These are phyloP conservation scores for Marasmius sp. DNA, from an alignment of 1,284 basidiomycete genomes.

Conservation along the genomic window DNA sequence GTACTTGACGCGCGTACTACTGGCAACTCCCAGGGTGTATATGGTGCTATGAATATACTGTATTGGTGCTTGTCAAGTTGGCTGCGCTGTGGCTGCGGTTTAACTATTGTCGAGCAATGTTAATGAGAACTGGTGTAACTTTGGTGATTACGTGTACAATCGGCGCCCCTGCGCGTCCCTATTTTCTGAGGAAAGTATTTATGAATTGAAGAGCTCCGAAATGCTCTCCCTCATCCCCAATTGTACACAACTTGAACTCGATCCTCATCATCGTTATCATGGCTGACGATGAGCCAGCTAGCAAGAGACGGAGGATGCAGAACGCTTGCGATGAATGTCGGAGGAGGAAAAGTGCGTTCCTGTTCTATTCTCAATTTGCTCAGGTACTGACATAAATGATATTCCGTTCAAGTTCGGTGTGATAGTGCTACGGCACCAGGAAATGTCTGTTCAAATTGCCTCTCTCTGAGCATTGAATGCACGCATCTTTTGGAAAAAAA, in stretches of 20 bases:
- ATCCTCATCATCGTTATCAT: not conserved
- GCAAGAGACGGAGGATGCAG: conserved; percentile 8
- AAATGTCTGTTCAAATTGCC: conserved; percentile 8
- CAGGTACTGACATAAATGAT: not conserved
- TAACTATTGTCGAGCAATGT: not conserved
- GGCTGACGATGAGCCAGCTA: conserved; percentile 3
- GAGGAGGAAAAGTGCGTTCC: conserved; percentile 1
- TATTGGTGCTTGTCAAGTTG: too few relatives aligned
- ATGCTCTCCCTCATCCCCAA: not conserved
- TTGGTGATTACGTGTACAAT: not conserved
- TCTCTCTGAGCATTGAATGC: conserved; percentile 5
- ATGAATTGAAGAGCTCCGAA: not conserved
- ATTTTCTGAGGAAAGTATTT: too few relatives aligned
- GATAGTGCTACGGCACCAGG: not conserved
- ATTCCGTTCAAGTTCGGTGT: not conserved
- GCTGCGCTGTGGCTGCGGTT: too few relatives aligned
- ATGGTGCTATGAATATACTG: not conserved
- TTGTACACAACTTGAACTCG: not conserved
- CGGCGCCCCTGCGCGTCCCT: too few relatives aligned
- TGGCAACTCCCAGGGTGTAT: not conserved
- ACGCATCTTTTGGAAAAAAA: conserved; percentile 6
- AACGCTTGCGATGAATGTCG: conserved; percentile 12
- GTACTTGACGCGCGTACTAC: not conserved
- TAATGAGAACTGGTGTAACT: not conserved
- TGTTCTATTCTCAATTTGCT: not conserved